Percentiles rank a stretch among this genome's conserved stretches.
phyloP scores from a whole-genome alignment of 306 rosid species.

The Astragalus glycyphyllos region DNA sequence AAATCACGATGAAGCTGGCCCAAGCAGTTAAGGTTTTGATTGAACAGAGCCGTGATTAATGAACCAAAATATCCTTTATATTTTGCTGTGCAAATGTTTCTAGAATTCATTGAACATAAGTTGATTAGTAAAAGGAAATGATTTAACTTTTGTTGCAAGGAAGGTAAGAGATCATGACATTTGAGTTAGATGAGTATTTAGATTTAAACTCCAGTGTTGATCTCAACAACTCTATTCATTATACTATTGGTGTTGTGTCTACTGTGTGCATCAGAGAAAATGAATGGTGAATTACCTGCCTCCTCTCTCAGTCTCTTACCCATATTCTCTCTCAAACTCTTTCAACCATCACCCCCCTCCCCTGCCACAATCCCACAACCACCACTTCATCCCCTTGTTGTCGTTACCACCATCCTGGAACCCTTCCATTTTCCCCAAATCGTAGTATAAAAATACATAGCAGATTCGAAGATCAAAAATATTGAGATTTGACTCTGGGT shows the following conservation, averaged over 20 bases:
- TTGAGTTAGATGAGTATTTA: neutral
- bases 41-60: constrained; percentile 8
- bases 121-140: constrained; percentile 3
- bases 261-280: neutral
- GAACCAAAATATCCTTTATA: constrained; percentile 4
- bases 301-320: no score
- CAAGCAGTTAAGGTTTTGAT: constrained; percentile 49
- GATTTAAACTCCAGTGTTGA: neutral
- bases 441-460: no score
- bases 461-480: no score
- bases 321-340: no score
- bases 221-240: neutral
- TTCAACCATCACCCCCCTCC: no score
- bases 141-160: constrained; percentile 5
- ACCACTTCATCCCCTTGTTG: no score
- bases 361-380: no score
- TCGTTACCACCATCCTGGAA: no score
- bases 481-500: no score
- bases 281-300: neutral
- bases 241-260: neutral
- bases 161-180: neutral
- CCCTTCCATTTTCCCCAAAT: no score
- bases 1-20: constrained; percentile 51
- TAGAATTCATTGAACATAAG: neutral
- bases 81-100: constrained; percentile 23